phyloP scores from a whole-genome alignment of 2,329 filamentous ascomycete species.

The Pyrenochaeta sp. region DNA sequence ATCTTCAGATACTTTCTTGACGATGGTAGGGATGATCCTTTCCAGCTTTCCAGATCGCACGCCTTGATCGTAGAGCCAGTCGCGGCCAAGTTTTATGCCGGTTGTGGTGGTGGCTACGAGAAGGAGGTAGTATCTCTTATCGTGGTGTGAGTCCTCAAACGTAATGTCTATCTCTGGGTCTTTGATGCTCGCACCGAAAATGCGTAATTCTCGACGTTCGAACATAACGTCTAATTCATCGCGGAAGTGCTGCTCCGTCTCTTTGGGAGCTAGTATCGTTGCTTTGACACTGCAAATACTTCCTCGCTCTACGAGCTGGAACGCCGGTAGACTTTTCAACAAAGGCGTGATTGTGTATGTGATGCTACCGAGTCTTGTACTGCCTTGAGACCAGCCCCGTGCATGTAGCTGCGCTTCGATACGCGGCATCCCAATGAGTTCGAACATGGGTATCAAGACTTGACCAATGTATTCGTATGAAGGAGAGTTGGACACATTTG shows the following conservation, averaged over 20 bases:
- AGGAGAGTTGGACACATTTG: constrained; percentile 64
- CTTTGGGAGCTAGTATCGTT: constrained; percentile 50
- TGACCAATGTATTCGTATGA: constrained; percentile 65
- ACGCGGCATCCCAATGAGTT: constrained; percentile 59
- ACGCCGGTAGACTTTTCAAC: constrained; percentile 40
- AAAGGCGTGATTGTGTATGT: constrained; percentile 60
- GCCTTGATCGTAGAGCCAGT: constrained; percentile 57
- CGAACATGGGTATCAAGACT: constrained; percentile 64
- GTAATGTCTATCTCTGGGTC: constrained; percentile 22
- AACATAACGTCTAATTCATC: constrained; percentile 37
- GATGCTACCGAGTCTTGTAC: constrained; percentile 57
- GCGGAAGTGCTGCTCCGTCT: constrained; percentile 40
- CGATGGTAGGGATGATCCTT: constrained; percentile 46
- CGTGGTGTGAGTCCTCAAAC: constrained; percentile 55
- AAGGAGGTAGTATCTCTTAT: constrained; percentile 62
- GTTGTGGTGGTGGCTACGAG: constrained; percentile 62
- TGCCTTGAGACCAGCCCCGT: constrained; percentile 64
- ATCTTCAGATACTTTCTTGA: constrained; percentile 54
- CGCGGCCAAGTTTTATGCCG: constrained; percentile 60
- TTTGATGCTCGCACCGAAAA: constrained; percentile 25
- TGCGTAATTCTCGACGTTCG: constrained; percentile 16
- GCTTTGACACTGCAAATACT: constrained; percentile 41
- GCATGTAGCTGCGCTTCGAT: constrained; percentile 55
- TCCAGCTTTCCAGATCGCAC: constrained; percentile 32
- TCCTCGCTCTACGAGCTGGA: constrained; percentile 44